A percentile compares a stretch with the other conserved stretches of the same genome.
Evolutionary conservation across 2,329 filamentous ascomycete species (phyloP).

Genomic region (Sclerotinia sclerotiorum): DNA sequence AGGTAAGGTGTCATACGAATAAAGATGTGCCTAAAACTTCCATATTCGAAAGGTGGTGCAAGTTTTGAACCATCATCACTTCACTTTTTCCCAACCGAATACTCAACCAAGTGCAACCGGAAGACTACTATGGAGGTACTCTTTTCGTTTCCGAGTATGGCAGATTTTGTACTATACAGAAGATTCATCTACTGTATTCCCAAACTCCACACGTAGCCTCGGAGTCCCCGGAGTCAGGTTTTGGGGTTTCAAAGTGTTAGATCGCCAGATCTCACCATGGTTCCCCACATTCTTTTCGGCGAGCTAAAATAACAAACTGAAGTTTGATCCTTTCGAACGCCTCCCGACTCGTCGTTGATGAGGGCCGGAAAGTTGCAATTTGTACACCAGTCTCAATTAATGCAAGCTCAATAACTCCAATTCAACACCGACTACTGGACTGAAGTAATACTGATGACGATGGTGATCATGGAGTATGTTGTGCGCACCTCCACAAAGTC

Average conservation of each 20-base stretch:
- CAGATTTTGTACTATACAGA: background rate
- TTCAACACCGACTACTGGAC: background rate
- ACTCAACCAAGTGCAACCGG: background rate
- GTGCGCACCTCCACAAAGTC: constrained; percentile 2
- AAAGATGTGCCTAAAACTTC: background rate
- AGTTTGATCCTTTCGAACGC: background rate
- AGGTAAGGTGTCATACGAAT: constrained; percentile 39
- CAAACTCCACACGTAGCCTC: background rate
- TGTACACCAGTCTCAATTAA: background rate
- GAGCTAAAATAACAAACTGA: background rate
- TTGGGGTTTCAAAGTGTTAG: background rate
- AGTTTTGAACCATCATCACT: background rate
- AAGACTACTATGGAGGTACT: background rate
- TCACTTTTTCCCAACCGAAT: background rate
- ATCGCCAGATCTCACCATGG: background rate
- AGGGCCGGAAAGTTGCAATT: background rate
- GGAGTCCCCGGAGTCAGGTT: background rate
- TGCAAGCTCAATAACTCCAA: background rate
- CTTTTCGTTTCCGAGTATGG: constrained; percentile 1
- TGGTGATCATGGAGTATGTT: background rate
- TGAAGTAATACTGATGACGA: constrained; percentile 15
- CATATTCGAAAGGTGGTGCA: background rate
- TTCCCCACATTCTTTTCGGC: background rate
- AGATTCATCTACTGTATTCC: background rate
- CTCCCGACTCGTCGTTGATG: background rate